These are phyloP conservation scores for Wickerhamomyces rabaulensis DNA, from an alignment of 805 yeast species.

Conservation along the genomic window DNA sequence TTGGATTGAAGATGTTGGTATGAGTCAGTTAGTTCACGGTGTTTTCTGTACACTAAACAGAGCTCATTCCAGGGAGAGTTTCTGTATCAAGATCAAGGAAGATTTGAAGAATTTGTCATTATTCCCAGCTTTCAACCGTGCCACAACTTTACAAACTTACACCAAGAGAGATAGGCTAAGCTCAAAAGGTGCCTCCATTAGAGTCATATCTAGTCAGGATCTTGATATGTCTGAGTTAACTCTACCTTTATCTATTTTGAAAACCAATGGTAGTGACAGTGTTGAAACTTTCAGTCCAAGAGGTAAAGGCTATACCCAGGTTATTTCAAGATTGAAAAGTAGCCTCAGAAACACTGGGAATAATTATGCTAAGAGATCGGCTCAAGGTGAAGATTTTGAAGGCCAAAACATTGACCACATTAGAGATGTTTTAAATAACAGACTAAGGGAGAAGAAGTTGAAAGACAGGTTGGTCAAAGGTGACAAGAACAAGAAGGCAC, in stretches of 20 bases:
- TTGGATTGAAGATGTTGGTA: conserved; percentile 33
- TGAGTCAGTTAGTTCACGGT: conserved; percentile 34
- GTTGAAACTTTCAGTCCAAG: conserved; percentile 6
- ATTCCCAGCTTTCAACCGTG: conserved; percentile 22
- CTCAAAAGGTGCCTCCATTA: neutral
- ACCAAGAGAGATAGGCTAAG: neutral
- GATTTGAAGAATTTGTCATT: conserved; percentile 25
- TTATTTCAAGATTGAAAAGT: conserved; percentile 1
- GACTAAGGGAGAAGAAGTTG: conserved; percentile 15
- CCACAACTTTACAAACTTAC: neutral
- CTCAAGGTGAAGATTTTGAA: neutral
- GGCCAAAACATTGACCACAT: conserved; percentile 12
- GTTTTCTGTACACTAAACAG: conserved; percentile 37
- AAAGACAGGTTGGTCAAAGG: conserved; percentile 12
- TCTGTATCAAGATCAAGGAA: conserved; percentile 34
- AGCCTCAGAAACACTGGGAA: neutral
- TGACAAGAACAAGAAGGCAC: conserved; percentile 1
- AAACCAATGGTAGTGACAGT: neutral
- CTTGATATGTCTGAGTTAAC: conserved; percentile 1
- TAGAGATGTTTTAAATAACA: conserved; percentile 10
- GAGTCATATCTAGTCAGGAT: neutral
- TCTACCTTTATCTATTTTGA: conserved; percentile 9
- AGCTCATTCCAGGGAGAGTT: conserved; percentile 21
- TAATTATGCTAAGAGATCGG: neutral
- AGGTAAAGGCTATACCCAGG: conserved; percentile 20